Evolutionary conservation across 371 early-diverging fungal genomes (phyloP).

Genomic region (Mucor mucedo): DNA sequence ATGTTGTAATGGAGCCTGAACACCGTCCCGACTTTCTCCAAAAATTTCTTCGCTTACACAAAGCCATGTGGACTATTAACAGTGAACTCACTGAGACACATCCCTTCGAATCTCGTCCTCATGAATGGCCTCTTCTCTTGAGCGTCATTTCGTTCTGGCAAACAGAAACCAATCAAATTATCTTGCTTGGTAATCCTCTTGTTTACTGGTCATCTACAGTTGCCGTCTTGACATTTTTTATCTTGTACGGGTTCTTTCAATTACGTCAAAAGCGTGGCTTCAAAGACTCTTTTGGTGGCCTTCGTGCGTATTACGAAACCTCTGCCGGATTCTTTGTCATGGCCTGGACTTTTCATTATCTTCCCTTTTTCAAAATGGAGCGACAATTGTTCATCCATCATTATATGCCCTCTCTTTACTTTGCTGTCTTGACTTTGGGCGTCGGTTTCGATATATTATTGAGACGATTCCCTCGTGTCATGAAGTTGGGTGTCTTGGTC

Average conservation of each 20-base stretch:
- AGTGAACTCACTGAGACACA: slow-evolving; percentile 83
- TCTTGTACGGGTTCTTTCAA: slow-evolving; percentile 66
- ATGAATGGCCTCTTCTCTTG: slow-evolving; percentile 83
- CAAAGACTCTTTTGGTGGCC: slow-evolving; percentile 48
- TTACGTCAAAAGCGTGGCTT: slow-evolving; percentile 77
- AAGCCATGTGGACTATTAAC: slow-evolving; percentile 84
- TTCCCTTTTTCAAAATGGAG: slow-evolving; percentile 97
- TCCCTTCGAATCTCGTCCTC: slow-evolving; percentile 86
- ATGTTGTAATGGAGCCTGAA: slow-evolving; percentile 52
- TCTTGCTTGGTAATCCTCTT: slow-evolving; percentile 97
- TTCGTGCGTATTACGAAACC: slow-evolving; percentile 53
- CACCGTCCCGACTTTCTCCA: slow-evolving; percentile 65
- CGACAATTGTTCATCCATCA: slow-evolving; percentile 98
- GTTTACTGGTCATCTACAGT: slow-evolving; percentile 86
- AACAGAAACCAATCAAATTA: slow-evolving; percentile 72
- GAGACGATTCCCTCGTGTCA: slow-evolving; percentile 43
- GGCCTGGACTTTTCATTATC: slow-evolving; percentile 92
- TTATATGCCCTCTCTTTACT: slow-evolving; percentile 93
- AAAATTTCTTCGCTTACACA: slow-evolving; percentile 84
- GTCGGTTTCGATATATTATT: slow-evolving; percentile 77
- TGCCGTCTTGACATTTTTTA: slow-evolving; percentile 65
- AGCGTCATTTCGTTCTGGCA: slow-evolving; percentile 94
- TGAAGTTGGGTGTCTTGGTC: slow-evolving; percentile 46
- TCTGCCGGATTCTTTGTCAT: slow-evolving; percentile 83
- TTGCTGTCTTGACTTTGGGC: slow-evolving; percentile 76